Base-by-base conservation (phyloP, 2,329 filamentous ascomycete genomes). In the Diplocarpon mali region DNA sequence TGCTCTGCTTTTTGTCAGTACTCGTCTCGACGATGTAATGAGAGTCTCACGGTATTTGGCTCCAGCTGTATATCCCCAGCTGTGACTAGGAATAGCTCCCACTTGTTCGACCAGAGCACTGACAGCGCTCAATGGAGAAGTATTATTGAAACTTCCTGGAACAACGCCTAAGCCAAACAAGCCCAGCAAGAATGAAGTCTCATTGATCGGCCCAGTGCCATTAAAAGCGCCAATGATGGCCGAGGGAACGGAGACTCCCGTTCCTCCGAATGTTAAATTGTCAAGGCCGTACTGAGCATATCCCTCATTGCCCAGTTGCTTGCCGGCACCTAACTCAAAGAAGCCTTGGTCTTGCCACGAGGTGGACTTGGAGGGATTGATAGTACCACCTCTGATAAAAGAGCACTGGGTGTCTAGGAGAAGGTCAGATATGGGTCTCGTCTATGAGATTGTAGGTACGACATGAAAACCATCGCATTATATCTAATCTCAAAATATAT, bases 41-140 rank as follows among this genome's bases (percentile, higher is more conserved):
- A 17, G 20, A 34, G 17, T 63, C 73, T 60, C 65, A 80, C 79
- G 71, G 57, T 87, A 87, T 49, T 73, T 72, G n/a, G 81, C 81
- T 13, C 84, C 84, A 34, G 83, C 83, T 3, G 83, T 87, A 60
- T 80, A 88, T 41, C 80, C 82, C 59, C 83, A 87, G 35, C 80
- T 84, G 50, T 85, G 70, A 59, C 83, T 86, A 1, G 82, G 78
- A 38, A 87, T 83, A 46, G 65, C 66, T 8, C 73, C 73, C 45
- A 72, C 69, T 10, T 70, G 62, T 57, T 78, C 72, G 35, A 83
- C 73, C 41, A 82, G 64, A 57, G 79, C 63, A 53, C 73, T 64
- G 57, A 80, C 57, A 46, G 74, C 63, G 55, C 73, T 66, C 53
- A 73, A 63, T 60, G 72, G 66, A 46, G 72, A 59, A 57, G 65